These are phyloP conservation scores for Mycena belliarum DNA, from an alignment of 768 basidiomycete genomes.

Conservation along the genomic window DNA sequence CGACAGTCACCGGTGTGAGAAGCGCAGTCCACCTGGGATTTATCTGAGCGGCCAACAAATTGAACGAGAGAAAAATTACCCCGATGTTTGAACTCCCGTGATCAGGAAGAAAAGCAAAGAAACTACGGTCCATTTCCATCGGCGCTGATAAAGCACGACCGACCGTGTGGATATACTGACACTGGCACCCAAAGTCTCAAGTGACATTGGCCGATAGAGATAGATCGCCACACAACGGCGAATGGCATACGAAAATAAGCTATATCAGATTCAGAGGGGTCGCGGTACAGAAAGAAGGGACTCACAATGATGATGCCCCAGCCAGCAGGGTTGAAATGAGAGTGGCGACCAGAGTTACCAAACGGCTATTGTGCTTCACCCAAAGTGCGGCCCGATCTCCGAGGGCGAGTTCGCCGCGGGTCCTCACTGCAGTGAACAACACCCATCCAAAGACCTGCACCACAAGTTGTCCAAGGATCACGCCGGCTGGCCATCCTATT, in stretches of 20 bases:
- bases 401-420: background rate
- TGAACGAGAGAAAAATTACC: background rate
- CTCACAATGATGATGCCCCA: background rate
- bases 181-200: background rate
- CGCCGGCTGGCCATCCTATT: background rate
- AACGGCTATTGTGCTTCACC: background rate
- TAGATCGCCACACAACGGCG: background rate
- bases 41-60: too few species aligned
- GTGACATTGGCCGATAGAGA: background rate
- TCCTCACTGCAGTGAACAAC: background rate
- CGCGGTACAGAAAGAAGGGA: background rate
- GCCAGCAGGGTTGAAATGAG: background rate
- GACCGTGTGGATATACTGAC: background rate
- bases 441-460: background rate
- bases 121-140: background rate
- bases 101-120: background rate
- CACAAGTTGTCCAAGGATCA: background rate
- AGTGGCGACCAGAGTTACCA: background rate
- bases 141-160: background rate
- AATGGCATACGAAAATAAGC: background rate
- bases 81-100: constrained; percentile 3
- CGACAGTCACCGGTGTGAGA: background rate
- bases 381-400: background rate
- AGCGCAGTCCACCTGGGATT: background rate
- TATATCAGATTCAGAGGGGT: background rate